Evolutionary conservation across 2,329 filamentous ascomycete genomes (phyloP).

Genomic region (Ophiobolus disseminans): DNA sequence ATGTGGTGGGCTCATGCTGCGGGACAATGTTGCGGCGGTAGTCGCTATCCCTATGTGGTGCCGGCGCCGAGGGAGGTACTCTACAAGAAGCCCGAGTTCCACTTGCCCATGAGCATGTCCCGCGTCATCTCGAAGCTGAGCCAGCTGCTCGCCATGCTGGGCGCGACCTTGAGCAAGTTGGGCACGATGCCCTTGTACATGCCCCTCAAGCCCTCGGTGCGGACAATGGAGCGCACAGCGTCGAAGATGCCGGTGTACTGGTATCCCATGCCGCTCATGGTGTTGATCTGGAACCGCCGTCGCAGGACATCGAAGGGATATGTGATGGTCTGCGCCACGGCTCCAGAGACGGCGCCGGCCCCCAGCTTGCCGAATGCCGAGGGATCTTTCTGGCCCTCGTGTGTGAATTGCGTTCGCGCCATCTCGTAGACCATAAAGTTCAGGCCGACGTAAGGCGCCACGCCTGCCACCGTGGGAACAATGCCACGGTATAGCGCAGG

Average conservation of each 20-base stretch:
- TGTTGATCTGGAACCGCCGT: slow-evolving; percentile 96
- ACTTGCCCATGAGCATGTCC: slow-evolving; percentile 73
- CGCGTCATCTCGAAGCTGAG: slow-evolving; percentile 94
- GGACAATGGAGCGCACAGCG: slow-evolving; percentile 80
- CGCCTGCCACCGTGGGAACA: slow-evolving; percentile 89
- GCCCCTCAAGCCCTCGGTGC: slow-evolving; percentile 82
- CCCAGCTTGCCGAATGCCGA: slow-evolving; percentile 79
- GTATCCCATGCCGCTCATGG: slow-evolving; percentile 98
- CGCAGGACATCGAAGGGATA: slow-evolving; percentile 97
- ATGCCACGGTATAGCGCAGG: slow-evolving; percentile 92
- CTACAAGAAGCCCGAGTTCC: slow-evolving; percentile 41
- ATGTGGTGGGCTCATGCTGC: background rate
- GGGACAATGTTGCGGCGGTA: too few relatives aligned
- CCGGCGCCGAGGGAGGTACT: too few relatives aligned
- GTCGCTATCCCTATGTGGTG: too few relatives aligned
- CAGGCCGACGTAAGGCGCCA: slow-evolving; percentile 94
- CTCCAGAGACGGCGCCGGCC: slow-evolving; percentile 93
- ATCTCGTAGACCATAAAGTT: slow-evolving; percentile 99
- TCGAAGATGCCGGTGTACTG: slow-evolving; percentile 88
- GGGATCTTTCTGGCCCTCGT: slow-evolving; percentile 86
- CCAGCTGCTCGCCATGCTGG: slow-evolving; percentile 99
- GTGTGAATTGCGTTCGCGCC: slow-evolving; percentile 81
- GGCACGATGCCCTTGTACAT: slow-evolving; percentile 96
- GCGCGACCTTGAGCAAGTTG: slow-evolving; percentile 94
- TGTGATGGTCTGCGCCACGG: slow-evolving; percentile 95